Conservation (phyloP, 805 yeast species). For the Teunomyces cretensis region DNA sequence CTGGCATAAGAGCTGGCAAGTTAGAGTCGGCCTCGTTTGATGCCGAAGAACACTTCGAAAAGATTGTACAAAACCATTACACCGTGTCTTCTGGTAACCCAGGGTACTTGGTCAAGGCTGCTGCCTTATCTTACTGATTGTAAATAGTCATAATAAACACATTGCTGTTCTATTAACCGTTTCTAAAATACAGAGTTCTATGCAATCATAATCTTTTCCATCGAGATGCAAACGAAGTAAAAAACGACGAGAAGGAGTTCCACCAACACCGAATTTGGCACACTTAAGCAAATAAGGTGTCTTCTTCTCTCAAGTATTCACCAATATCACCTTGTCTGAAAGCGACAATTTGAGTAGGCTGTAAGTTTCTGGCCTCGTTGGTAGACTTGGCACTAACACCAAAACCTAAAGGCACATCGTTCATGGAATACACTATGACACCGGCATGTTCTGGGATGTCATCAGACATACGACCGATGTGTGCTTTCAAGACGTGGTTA, state of each 20-base stretch:
- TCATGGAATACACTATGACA: slow-evolving; percentile 86
- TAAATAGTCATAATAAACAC: slow-evolving; percentile 3
- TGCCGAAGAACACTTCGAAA: slow-evolving; percentile 27
- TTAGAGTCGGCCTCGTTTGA: slow-evolving; percentile 13
- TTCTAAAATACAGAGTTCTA: slow-evolving; percentile 3
- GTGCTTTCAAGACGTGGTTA: slow-evolving; percentile 94
- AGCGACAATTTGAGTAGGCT: slow-evolving; percentile 93
- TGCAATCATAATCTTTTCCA: neutral
- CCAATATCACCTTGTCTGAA: slow-evolving; percentile 98
- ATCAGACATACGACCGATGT: slow-evolving; percentile 93
- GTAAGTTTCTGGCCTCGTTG: slow-evolving; percentile 78
- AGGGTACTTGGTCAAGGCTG: slow-evolving; percentile 31
- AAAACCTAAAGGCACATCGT: slow-evolving; percentile 89
- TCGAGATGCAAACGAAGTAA: slow-evolving; percentile 2
- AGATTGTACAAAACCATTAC: slow-evolving; percentile 27
- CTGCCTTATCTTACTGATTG: slow-evolving; percentile 17
- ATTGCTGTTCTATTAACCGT: slow-evolving; percentile 1
- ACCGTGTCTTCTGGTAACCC: slow-evolving; percentile 43
- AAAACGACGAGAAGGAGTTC: neutral
- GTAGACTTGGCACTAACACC: slow-evolving; percentile 95
- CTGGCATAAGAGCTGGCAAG: slow-evolving; percentile 13
- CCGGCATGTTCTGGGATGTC: slow-evolving; percentile 99
- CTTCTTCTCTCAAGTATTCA: slow-evolving; percentile 97
- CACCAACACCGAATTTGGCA: neutral
- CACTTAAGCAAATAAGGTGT: slow-evolving; percentile 77